Evolutionary conservation across 768 basidiomycete species (phyloP), one percentile per base, ranked within the genome.

Genomic region (Amanita jacksonii): DNA sequence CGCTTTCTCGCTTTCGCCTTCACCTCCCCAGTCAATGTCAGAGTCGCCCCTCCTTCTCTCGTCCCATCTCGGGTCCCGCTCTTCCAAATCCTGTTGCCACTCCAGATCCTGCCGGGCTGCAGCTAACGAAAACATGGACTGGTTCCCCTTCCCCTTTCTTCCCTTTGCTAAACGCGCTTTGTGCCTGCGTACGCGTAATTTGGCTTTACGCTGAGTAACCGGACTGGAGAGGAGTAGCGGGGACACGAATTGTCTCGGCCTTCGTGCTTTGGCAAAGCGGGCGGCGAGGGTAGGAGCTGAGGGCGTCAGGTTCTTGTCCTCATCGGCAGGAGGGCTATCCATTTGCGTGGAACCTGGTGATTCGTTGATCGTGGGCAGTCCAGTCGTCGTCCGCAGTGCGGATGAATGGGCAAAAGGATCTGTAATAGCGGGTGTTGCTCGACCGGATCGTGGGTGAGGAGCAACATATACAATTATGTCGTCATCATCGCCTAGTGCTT

Each of bases 401-500:
- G 50, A 30, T 6, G 45, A 32, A 8, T 42, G 25, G 37, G 45
- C 23, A 2, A 48, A 33, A 27, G 43, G 15, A 12, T 33, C 12
- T 10, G 33, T 31, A 7, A 43, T 48, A 38, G 33, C 54, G 28
- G 40, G 53, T 23, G 1, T 53, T 35, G 13, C 46, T 48, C 43
- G 41, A 5, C 38, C 31, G 2, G 48, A 38, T 1, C 81, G 74
- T 4, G 84, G 85, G 53, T 83, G 74, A 0, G 85, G 85, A 0
- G 84, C 83, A 19, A 77, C 79, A 53, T 87, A 87, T 8, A 88
- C 84, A 43, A 88, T 86, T 3, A 74, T 55, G 45, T 88, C 85
- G 15, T 83, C 81, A 23, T 78, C 77, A 22, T 67, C 68, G 51
- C 51, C 22, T 8, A 57, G 51, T 18, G 51, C 50, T 24, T 56